These are phyloP conservation scores for Thuidium tamariscinum DNA, from an alignment of 225 moss, liverwort and hornwort species.

Conservation along the genomic window DNA sequence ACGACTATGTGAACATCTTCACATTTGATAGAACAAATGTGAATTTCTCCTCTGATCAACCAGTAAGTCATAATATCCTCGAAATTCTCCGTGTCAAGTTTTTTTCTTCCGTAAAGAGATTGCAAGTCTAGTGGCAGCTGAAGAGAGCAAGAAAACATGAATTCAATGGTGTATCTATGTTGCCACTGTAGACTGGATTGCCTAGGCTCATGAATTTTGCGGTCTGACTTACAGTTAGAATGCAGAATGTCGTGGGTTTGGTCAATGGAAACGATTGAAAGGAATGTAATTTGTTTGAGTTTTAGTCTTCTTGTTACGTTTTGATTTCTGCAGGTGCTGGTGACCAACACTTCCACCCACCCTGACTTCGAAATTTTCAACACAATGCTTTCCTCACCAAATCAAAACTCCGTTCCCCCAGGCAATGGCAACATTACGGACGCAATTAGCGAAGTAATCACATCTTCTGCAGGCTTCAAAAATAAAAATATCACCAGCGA, in stretches of 20 bases:
- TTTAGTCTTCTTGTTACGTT: background rate
- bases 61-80: background rate
- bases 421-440: background rate
- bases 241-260: background rate
- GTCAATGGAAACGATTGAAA: background rate
- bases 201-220: background rate
- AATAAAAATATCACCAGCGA: background rate
- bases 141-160: background rate
- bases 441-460: background rate
- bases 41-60: background rate
- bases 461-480: background rate
- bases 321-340: background rate
- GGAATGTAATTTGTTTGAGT: background rate
- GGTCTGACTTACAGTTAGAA: background rate
- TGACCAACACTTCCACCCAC: background rate
- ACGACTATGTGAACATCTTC: background rate
- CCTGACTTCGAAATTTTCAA: background rate
- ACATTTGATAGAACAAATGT: background rate
- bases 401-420: too few relatives aligned
- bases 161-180: background rate
- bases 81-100: background rate
- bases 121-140: background rate
- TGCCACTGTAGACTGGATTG: background rate
- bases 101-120: background rate
- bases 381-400: background rate